Percentiles rank a stretch among this genome's conserved stretches.
Conservation (phyloP, 345 rosid genomes). For the Schrenkiella parvula region DNA sequence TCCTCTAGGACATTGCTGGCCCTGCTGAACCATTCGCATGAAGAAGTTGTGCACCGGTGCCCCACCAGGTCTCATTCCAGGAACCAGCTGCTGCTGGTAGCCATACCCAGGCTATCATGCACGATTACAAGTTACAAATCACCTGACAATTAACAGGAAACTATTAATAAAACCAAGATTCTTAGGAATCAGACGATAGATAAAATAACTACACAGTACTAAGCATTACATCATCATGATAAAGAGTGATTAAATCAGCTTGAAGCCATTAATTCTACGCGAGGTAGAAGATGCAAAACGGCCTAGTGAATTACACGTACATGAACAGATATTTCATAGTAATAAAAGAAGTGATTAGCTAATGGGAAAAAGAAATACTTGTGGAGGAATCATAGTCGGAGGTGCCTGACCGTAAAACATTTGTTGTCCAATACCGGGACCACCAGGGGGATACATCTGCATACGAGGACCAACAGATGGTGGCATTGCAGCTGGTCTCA, state of each 20-base stretch:
- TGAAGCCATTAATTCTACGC: not conserved
- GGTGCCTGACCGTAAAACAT: slow-evolving; percentile 87
- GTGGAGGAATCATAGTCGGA: slow-evolving; percentile 76
- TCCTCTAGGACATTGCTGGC: slow-evolving; percentile 82
- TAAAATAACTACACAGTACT: not conserved
- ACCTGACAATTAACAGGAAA: not conserved
- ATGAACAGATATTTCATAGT: slow-evolving; percentile 43
- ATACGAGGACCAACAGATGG: slow-evolving; percentile 74
- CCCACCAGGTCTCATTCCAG: slow-evolving; percentile 86
- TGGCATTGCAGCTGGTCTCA: slow-evolving; percentile 75
- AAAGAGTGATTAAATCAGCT: not conserved
- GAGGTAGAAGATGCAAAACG: not conserved
- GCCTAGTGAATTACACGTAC: not conserved
- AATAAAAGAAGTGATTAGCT: slow-evolving; percentile 39
- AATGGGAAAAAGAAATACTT: slow-evolving; percentile 38
- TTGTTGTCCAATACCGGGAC: slow-evolving; percentile 76
- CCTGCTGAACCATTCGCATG: slow-evolving; percentile 93
- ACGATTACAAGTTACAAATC: not conserved
- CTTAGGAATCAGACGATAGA: not conserved
- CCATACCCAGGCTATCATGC: slow-evolving; percentile 73
- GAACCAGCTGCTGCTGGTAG: slow-evolving; percentile 91
- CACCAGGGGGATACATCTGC: slow-evolving; percentile 81
- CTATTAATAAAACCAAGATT: not conserved
- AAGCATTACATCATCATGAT: not conserved
- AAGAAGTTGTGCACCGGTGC: slow-evolving; percentile 73